phyloP scores from a whole-genome alignment of 148 eudicot species.

The Amaranthus palmeri region DNA sequence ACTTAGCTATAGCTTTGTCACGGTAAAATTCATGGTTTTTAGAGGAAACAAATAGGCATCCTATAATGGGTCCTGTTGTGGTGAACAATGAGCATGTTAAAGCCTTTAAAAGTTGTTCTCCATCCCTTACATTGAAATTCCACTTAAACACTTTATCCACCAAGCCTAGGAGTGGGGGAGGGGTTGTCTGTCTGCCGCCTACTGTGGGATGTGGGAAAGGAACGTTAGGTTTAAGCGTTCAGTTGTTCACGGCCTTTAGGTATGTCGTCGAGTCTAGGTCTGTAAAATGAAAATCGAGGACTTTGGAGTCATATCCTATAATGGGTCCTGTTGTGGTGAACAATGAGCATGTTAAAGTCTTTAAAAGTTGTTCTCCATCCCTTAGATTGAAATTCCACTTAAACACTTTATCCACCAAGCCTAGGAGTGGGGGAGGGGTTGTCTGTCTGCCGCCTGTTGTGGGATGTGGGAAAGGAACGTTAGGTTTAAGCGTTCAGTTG shows the following conservation, averaged over 20 bases:
- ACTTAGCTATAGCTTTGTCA: slow-evolving; percentile 8
- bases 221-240: too few species aligned
- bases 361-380: slow-evolving; percentile 17
- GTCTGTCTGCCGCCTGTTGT: too few species aligned
- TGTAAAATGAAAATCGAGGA: too few species aligned
- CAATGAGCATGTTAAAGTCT: slow-evolving; percentile 23
- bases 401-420: slow-evolving; percentile 6
- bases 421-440: too few species aligned
- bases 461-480: too few species aligned
- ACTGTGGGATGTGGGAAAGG: too few species aligned
- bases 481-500: too few species aligned
- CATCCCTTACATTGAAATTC: slow-evolving; percentile 11
- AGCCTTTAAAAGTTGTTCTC: slow-evolving; percentile 18
- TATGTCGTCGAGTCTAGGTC: too few species aligned
- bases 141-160: slow-evolving; percentile 11
- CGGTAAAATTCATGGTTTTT: slow-evolving; percentile 16
- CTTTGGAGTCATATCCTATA: not conserved
- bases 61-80: slow-evolving; percentile 14
- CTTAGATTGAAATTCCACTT: slow-evolving; percentile 3
- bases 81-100: slow-evolving; percentile 22
- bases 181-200: too few species aligned
- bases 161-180: too few species aligned
- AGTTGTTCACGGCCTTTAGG: too few species aligned
- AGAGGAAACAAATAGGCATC: slow-evolving; percentile 13
- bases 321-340: slow-evolving; percentile 17